Conservation (phyloP, 2,329 filamentous ascomycete genomes). For the Diaporthe amygdali region DNA sequence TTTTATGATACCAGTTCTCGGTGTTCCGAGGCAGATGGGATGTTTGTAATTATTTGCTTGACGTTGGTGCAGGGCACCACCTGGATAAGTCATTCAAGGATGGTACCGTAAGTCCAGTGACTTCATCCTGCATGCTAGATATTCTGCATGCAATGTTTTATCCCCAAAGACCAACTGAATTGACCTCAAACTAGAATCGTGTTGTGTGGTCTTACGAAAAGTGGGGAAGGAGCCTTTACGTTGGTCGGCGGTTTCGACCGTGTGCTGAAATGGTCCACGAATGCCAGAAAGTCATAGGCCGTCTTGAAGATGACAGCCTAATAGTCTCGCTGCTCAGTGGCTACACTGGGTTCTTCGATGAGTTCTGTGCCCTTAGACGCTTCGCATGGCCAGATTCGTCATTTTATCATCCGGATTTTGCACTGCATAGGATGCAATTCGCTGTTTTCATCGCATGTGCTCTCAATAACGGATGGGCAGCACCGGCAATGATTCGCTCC, state of each 20-base stretch:
- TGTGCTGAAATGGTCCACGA: background rate
- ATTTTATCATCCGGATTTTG: background rate
- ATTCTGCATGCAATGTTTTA: too few relatives aligned
- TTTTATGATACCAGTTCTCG: background rate
- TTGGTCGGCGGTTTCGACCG: too few relatives aligned
- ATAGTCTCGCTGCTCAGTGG: background rate
- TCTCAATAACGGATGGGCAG: background rate
- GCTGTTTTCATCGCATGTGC: background rate
- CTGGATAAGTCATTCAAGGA: fast-evolving
- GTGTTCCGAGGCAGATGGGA: background rate
- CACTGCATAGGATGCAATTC: background rate
- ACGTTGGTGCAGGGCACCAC: background rate
- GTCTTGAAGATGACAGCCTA: background rate
- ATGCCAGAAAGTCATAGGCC: background rate
- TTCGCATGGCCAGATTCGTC: background rate
- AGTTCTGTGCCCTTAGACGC: background rate
- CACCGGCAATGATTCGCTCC: background rate
- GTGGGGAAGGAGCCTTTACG: too few relatives aligned
- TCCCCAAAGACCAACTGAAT: too few relatives aligned
- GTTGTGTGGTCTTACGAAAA: too few relatives aligned
- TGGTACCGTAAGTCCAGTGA: background rate
- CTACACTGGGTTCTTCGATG: background rate
- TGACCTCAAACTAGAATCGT: too few relatives aligned
- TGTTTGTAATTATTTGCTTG: background rate
- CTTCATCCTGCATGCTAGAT: too few relatives aligned